Evolutionary conservation across 805 yeast species (phyloP).

Genomic region (Nakazawaea ernobii): DNA sequence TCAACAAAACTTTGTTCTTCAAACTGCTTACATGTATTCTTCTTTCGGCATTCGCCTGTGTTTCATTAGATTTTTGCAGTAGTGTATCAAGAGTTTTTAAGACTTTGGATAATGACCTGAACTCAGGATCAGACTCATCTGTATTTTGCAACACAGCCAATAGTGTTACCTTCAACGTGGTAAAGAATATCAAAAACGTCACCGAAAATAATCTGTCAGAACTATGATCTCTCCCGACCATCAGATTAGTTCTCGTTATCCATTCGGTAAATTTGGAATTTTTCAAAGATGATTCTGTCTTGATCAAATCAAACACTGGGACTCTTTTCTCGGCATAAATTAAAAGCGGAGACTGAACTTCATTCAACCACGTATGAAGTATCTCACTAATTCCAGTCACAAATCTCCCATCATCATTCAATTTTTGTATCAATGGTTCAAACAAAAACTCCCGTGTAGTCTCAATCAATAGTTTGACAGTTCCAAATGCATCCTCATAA

Average conservation of each 20-base stretch:
- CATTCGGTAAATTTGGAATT: slow-evolving; percentile 47
- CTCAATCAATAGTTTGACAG: slow-evolving; percentile 49
- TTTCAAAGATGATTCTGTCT: slow-evolving; percentile 17
- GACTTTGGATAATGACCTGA: slow-evolving; percentile 43
- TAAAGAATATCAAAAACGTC: slow-evolving; percentile 49
- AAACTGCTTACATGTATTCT: slow-evolving; percentile 48
- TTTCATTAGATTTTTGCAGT: slow-evolving; percentile 55
- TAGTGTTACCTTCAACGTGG: slow-evolving; percentile 57
- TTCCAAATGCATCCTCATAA: slow-evolving; percentile 50
- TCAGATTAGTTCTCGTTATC: slow-evolving; percentile 46
- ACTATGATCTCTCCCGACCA: slow-evolving; percentile 30
- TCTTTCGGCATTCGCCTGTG: slow-evolving; percentile 57
- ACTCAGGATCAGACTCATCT: slow-evolving; percentile 44
- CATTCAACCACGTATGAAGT: slow-evolving; percentile 57
- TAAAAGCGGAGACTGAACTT: slow-evolving; percentile 48
- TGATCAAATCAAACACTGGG: slow-evolving; percentile 49
- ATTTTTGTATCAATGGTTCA: slow-evolving; percentile 51
- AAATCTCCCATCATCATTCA: slow-evolving; percentile 60
- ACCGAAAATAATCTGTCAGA: slow-evolving; percentile 53
- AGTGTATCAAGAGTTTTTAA: slow-evolving; percentile 47
- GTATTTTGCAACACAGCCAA: slow-evolving; percentile 50
- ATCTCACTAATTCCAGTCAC: slow-evolving; percentile 59
- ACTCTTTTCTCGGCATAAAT: slow-evolving; percentile 59
- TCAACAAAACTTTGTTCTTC: slow-evolving; percentile 50
- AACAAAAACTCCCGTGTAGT: slow-evolving; percentile 50